These are phyloP conservation scores for Trichoderma semiorbis DNA, from an alignment of 2,329 filamentous ascomycete species.

Conservation along the genomic window DNA sequence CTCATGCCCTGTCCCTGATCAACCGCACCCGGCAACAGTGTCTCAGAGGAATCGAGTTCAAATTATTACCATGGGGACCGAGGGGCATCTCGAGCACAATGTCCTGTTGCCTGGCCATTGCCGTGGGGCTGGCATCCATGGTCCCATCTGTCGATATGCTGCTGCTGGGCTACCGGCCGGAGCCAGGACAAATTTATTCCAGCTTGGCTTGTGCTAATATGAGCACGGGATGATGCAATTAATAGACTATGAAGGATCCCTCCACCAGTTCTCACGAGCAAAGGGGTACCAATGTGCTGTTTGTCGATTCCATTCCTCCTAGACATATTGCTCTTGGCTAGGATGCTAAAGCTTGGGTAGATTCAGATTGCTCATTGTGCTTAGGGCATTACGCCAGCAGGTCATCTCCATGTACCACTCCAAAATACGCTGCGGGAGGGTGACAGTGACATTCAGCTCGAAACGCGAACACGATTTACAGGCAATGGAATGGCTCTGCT, in stretches of 20 bases:
- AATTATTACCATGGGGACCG: background rate
- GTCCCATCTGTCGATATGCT: background rate
- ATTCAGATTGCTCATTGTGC: background rate
- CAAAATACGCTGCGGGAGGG: background rate
- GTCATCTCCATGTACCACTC: background rate
- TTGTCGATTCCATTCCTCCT: background rate
- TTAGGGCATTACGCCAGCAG: background rate
- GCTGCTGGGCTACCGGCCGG: background rate
- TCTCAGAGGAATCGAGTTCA: background rate
- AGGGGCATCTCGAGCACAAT: background rate
- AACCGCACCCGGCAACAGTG: background rate
- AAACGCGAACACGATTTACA: background rate
- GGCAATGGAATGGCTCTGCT: background rate
- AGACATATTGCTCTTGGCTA: background rate
- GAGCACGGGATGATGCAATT: background rate
- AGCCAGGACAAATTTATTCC: background rate
- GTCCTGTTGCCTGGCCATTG: background rate
- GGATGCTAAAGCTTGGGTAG: background rate
- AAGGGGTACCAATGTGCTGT: background rate
- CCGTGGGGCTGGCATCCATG: background rate
- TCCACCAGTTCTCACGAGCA: background rate
- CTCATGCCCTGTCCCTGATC: background rate
- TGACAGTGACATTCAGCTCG: too few species aligned
- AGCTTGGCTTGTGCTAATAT: background rate
- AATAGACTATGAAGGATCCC: background rate